These are phyloP conservation scores for Yamadazyma triangularis DNA, from an alignment of 1,139 yeast species.

Conservation along the genomic window DNA sequence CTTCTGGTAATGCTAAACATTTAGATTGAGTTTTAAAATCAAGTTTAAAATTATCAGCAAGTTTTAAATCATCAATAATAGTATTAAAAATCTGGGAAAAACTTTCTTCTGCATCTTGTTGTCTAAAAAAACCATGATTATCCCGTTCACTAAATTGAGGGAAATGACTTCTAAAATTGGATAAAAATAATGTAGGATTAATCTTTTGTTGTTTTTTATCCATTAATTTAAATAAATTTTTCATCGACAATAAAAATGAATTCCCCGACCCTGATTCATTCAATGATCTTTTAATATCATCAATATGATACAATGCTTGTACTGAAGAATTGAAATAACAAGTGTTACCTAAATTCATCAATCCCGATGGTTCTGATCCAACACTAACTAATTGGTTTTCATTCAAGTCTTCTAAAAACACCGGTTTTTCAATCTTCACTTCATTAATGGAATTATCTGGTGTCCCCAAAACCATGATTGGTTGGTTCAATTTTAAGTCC, in stretches of 20 bases:
- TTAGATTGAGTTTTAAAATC: constrained; percentile 59
- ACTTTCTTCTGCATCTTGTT: constrained; percentile 98
- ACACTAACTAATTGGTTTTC: constrained; percentile 36
- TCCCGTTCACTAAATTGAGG: constrained; percentile 89
- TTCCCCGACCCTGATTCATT: constrained; percentile 10
- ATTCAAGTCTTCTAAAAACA: constrained; percentile 69
- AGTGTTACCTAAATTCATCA: constrained; percentile 87
- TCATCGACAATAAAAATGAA: constrained; percentile 26
- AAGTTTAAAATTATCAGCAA: constrained; percentile 61
- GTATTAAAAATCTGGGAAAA: constrained; percentile 71
- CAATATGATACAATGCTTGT: constrained; percentile 70
- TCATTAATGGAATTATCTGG: constrained; percentile 66
- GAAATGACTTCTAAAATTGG: constrained; percentile 56
- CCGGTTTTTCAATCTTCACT: constrained; percentile 52
- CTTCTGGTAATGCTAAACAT: constrained; percentile 51
- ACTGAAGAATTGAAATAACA: constrained; percentile 90
- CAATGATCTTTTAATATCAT: constrained; percentile 47
- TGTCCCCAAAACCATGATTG: constrained; percentile 88
- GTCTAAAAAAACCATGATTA: constrained; percentile 70
- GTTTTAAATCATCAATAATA: constrained; percentile 44
- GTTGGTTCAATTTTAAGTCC: constrained; percentile 54
- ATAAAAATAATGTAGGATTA: constrained; percentile 63
- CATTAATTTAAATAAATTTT: constrained; percentile 44
- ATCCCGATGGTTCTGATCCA: constrained; percentile 67
- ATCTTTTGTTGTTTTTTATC: constrained; percentile 40